A percentile compares a stretch with the other conserved stretches of the same genome.
Evolutionary conservation across 2,329 filamentous ascomycete genomes (phyloP).

Genomic region (Teratosphaeria pseudoeucalypti): DNA sequence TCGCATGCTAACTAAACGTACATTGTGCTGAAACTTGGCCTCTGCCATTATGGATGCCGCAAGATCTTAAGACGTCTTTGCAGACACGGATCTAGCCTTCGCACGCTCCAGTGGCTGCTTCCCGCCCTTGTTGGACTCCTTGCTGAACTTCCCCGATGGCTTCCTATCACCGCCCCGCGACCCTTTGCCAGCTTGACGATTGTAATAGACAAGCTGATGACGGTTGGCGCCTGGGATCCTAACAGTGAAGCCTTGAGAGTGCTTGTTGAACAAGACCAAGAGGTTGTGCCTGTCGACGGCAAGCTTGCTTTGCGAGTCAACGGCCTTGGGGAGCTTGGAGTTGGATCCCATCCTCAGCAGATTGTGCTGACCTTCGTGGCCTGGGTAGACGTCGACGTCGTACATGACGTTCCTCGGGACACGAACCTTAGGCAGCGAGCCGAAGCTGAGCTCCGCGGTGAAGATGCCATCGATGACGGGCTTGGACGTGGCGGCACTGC

Average conservation of each 20-base stretch:
- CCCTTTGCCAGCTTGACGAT: conserved; percentile 1
- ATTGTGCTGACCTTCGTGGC: conserved; percentile 8
- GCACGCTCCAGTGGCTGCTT: neutral
- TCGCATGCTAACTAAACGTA: neutral
- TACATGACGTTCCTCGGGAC: conserved; percentile 19
- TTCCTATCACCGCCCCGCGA: conserved; percentile 1
- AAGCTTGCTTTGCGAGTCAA: conserved; percentile 5
- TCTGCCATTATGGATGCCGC: neutral
- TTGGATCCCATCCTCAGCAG: conserved; percentile 10
- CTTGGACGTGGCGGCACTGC: conserved; percentile 28
- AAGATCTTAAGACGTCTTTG: neutral
- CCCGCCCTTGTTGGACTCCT: neutral
- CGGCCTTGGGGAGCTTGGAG: conserved; percentile 6
- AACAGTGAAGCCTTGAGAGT: conserved; percentile 16
- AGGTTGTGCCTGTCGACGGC: neutral
- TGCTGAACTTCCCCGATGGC: neutral
- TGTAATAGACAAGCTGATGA: conserved; percentile 1
- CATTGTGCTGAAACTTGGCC: neutral
- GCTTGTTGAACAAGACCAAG: conserved; percentile 4
- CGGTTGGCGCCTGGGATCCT: conserved; percentile 18
- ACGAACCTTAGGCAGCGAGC: conserved; percentile 31
- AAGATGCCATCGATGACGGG: conserved; percentile 33
- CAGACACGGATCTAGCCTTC: neutral
- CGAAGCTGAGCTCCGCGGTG: conserved; percentile 36
- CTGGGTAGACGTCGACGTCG: conserved; percentile 5